Evolutionary conservation across 2,329 filamentous ascomycete genomes (phyloP), one percentile per base, ranked within the genome.

Genomic region (Xylaria sp.): DNA sequence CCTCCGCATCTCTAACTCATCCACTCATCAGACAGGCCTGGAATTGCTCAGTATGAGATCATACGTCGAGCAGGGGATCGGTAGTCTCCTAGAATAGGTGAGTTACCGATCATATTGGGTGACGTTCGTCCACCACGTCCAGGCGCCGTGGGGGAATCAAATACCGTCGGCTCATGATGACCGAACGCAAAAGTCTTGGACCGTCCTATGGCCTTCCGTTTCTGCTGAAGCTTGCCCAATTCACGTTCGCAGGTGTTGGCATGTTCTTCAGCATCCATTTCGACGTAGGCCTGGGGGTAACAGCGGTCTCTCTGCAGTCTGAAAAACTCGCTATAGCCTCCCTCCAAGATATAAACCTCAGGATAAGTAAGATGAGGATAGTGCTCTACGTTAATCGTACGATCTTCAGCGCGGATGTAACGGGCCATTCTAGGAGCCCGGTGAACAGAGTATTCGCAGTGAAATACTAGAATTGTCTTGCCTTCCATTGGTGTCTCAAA

Each of bases 391-490:
- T 99, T 99, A 77, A 90, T 85, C 45, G 90, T 89, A 68, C 96
- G 93, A 81, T 99, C 96, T 78, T 93, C 90, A 69, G 93, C 91
- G 73, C 96, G 94, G 69, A 99, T 89, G 80, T 94, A 93, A 75
- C 96, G 94, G 58, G 96, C 96, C 92, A 98, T 98, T 71, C 97
- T 90, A 55, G 96, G 96, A 54, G 96, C 96, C 70, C 96, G 93
- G 79, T 98, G 95, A 47, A 93, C 95, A 39, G 96, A 98, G 82
- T 98, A 99, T 82, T 99, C 96, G 87, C 96, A 99, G 83, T 99
- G 96, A 75, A 99, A 93, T 73, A 99, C 90, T 70, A 99, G 82
- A 11, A 98, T 85, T 0, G 94, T 96, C 73, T 89, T 91, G 58
- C 90, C 88, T 55, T 88, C 82, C 75, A 90, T 88, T 19, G 86